A percentile compares a stretch with the other conserved stretches of the same genome.
These are phyloP conservation scores for Lentithecium fluviatile DNA, from an alignment of 495 filamentous ascomycete genomes.

Conservation along the genomic window DNA sequence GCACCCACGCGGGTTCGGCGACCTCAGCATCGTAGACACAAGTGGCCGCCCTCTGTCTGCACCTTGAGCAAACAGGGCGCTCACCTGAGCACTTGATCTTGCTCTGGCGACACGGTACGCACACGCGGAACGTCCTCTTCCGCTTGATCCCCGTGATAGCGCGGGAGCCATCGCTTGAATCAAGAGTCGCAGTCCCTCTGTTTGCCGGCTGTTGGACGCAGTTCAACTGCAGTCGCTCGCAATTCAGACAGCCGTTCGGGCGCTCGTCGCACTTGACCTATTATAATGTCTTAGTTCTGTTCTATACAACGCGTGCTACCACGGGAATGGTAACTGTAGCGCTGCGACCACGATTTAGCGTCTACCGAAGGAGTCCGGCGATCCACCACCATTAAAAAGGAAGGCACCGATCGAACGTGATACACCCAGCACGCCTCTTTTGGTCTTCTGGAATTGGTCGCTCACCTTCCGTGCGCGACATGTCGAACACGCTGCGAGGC, in stretches of 20 bases:
- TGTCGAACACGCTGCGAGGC: not conserved
- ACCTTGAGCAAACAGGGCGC: not conserved
- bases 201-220: not conserved
- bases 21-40: slow-evolving; percentile 6
- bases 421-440: not conserved
- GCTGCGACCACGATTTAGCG: not conserved
- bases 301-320: not conserved
- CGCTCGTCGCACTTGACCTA: not conserved
- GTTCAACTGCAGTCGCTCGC: not conserved
- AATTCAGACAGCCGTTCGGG: not conserved
- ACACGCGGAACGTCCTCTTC: not conserved
- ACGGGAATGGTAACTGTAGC: not conserved
- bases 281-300: not conserved
- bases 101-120: not conserved
- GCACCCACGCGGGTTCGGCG: slow-evolving; percentile 4
- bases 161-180: not conserved
- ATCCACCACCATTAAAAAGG: not conserved
- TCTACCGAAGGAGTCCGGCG: not conserved
- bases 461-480: slow-evolving; percentile 1
- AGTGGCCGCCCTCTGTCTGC: not conserved
- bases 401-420: not conserved
- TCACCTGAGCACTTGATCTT: slow-evolving; percentile 1
- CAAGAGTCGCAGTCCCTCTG: not conserved
- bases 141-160: not conserved
- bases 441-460: not conserved